Percentiles rank a stretch among this genome's conserved stretches.
phyloP scores from a whole-genome alignment of 2,329 filamentous ascomycete species.

The Alternaria panax region DNA sequence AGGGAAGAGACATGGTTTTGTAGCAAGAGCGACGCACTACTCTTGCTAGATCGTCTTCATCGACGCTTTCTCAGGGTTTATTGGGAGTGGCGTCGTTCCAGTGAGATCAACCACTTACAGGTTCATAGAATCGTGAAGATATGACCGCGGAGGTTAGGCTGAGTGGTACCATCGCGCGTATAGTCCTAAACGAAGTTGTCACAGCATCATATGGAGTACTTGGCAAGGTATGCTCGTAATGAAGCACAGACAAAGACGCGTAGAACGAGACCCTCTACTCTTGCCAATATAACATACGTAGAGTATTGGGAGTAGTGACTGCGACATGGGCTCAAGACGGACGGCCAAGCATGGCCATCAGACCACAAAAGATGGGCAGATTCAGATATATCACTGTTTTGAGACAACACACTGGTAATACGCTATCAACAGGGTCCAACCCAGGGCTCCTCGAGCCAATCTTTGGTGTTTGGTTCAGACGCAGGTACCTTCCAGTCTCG shows the following conservation, averaged over 20 bases:
- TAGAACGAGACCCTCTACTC: background rate
- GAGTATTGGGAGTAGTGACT: background rate
- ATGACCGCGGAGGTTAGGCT: background rate
- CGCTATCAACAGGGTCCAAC: background rate
- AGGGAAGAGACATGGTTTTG: background rate
- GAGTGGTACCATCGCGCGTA: background rate
- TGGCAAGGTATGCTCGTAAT: background rate
- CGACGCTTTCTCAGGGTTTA: background rate
- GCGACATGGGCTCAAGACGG: background rate
- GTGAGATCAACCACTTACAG: background rate
- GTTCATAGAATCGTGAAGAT: background rate
- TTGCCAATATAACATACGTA: background rate
- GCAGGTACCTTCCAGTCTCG: background rate
- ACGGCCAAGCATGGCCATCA: background rate
- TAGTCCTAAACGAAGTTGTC: background rate
- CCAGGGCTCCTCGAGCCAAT: background rate
- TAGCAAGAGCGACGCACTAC: background rate
- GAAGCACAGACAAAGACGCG: background rate
- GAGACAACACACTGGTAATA: background rate
- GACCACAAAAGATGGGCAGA: background rate
- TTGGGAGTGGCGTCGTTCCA: background rate
- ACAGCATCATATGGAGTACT: background rate
- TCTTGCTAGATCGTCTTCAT: background rate
- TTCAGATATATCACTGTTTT: background rate
- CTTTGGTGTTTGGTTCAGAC: background rate